Conservation (phyloP, 768 basidiomycete species). For the Dioszegia hungarica region DNA sequence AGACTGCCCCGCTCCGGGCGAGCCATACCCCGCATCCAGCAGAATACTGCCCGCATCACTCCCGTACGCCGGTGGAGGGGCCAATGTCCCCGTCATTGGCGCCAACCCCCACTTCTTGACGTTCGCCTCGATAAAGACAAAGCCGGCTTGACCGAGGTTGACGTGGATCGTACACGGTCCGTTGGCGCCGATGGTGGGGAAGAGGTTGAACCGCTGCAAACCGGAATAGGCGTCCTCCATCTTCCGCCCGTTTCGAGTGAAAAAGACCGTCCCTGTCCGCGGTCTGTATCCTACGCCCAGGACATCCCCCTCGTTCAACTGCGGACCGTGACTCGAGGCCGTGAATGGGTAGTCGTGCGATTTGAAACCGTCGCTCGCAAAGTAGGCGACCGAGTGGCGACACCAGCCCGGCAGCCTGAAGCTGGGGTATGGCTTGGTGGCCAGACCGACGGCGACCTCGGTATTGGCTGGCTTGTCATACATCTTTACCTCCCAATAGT, state of each 20-base stretch:
- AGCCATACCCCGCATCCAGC: conserved; percentile 74
- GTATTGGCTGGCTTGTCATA: conserved; percentile 88
- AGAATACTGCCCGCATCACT: conserved; percentile 94
- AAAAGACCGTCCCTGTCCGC: conserved; percentile 96
- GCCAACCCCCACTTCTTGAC: conserved; percentile 99
- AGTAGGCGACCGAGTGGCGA: conserved; percentile 87
- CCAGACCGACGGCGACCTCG: conserved; percentile 83
- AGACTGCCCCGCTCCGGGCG: conserved; percentile 24
- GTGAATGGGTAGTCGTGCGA: conserved; percentile 97
- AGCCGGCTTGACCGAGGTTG: conserved; percentile 95
- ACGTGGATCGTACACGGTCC: conserved; percentile 95
- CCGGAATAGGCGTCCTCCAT: conserved; percentile 94
- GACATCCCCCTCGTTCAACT: conserved; percentile 88
- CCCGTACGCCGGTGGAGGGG: conserved; percentile 96
- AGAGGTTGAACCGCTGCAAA: conserved; percentile 83
- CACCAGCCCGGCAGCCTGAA: conserved; percentile 86
- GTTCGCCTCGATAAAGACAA: conserved; percentile 98
- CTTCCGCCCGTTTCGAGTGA: conserved; percentile 94
- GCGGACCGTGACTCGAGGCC: conserved; percentile 71
- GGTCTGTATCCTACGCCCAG: conserved; percentile 94
- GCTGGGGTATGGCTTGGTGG: conserved; percentile 93
- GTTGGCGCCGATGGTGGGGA: conserved; percentile 94
- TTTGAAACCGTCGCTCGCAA: conserved; percentile 85
- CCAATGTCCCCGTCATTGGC: conserved; percentile 92
- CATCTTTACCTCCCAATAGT: conserved; percentile 99